Evolutionary conservation across 345 rosid genomes (phyloP), one percentile per base, ranked within the genome.

Genomic region (Acer campestre): DNA sequence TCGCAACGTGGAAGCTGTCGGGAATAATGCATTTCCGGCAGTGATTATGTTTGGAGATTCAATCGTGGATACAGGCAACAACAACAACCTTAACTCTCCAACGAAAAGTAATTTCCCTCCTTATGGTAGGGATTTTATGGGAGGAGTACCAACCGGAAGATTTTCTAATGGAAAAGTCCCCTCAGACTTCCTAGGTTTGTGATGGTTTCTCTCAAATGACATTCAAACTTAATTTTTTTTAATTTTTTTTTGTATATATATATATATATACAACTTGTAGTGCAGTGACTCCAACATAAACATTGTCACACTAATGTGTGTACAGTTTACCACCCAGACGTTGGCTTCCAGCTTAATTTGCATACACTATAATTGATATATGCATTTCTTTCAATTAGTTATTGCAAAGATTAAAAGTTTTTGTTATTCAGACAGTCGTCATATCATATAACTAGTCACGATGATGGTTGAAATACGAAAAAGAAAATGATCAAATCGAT

Each of bases 31-130:
- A 42, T 44, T 70, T 56, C 66, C 82, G 1, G 85, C 87, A 13
- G 58, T 81, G 7, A 25, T 87, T n/a, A 68, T 83, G 48, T 85
- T 87, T 11, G 88, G 88, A 71, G 90, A 87, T 74, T 87, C 90
- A 1, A 71, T 85, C 12, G 78, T 83, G 11, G 88, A 87, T 72
- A 82, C 88, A 0, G 84, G 85, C 18, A 87, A 87, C 73, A 85
- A 80, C 78, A 83, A 80, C 68, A 49, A 80, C 49, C 74, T 80
- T 6, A 0, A 10, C 1, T 76, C 88, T 38, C 4, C 65, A 7
- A 67, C 77, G 12, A 83, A 83, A 78, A 67, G 83, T 71, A 85
- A 85, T 69, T 85, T 75, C 76, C 86, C 80, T 76, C 90, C 88
- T 25, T 87, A 87, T 29, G 90, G 90, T 12, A 75, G 63, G 22